phyloP scores from a whole-genome alignment of 2,329 filamentous ascomycete species.

The Triangularia setosa region DNA sequence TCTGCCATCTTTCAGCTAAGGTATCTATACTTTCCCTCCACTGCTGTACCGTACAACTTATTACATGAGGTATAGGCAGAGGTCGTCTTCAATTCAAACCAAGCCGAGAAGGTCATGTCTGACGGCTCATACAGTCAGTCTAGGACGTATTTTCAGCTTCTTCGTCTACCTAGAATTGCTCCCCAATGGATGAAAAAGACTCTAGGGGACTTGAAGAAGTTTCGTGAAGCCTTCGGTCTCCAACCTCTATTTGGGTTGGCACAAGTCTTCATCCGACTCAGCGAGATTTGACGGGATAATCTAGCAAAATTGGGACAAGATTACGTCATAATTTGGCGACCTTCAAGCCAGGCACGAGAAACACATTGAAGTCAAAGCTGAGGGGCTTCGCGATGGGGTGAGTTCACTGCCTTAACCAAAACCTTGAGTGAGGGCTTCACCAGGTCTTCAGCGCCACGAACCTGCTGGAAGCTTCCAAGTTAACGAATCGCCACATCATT shows the following conservation, averaged over 20 bases:
- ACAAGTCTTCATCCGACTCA: neutral
- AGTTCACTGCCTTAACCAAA: neutral
- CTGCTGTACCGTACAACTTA: no score
- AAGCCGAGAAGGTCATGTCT: neutral
- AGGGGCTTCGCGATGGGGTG: neutral
- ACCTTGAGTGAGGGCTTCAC: neutral
- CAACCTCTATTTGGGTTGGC: neutral
- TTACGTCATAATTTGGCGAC: neutral
- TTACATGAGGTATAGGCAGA: no score
- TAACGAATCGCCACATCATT: neutral
- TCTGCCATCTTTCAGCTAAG: neutral
- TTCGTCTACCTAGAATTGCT: neutral
- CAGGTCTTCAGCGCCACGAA: neutral
- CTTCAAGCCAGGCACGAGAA: neutral
- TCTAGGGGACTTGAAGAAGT: neutral
- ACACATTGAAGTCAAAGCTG: neutral
- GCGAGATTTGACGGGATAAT: neutral
- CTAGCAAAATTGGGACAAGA: neutral
- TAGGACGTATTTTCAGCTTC: neutral
- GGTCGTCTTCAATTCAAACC: neutral
- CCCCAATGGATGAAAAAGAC: neutral
- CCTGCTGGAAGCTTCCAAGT: neutral
- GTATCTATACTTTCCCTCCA: neutral
- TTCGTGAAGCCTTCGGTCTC: neutral
- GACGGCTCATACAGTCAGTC: neutral